Base-by-base conservation (phyloP, 2,329 filamentous ascomycete genomes). In the Colletotrichum orchidophilum region DNA sequence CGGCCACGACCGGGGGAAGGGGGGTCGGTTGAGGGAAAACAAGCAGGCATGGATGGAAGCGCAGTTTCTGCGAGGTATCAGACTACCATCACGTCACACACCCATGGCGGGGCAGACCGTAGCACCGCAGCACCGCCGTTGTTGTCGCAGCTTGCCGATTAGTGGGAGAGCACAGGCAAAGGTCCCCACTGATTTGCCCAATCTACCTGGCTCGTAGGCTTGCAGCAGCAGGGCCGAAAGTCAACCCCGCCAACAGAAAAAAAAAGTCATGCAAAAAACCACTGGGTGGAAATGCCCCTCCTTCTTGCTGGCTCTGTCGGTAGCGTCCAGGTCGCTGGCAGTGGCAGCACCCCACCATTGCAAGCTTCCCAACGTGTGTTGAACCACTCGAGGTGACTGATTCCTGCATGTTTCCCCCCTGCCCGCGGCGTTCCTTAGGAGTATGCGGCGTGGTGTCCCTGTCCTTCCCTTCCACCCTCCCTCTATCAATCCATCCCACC, bases 191-290 rank as follows among this genome's bases (percentile, higher is more conserved):
- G 68, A 73, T 61, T 64, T 62, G 46, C 42, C 15, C 21, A 50
- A 46, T 46, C 39, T 46, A 4, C 6, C 35, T n/a, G 39, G 9
- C 3, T 18, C n/a, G 39, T 18, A 46, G 39, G 39, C 18, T n/a
- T 42, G 39, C 39, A 18, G 11, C 58, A 33, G 49, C 39, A 61
- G 59, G 29, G 29, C 49, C 59, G 42, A 24, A 66, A 42, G 57
- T 63, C 64, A 58, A 70, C 65, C 73, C 74, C 75, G 75, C 76
- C 75, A 77, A 76, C 68, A 75, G 73, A 53, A 67, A 70, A 58
- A 67, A 70, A 71, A 71, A 26, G 53, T 13, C 29, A 68, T 63
- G 64, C 63, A 71, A 68, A 71, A 70, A 58, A 67, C 54, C 55
- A 49, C 59, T 31, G n/a, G 50, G 42, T 8, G 7, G n/a, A 62